Conservation (phyloP, 164 flowering plant species). For the Umbellularia californica region DNA sequence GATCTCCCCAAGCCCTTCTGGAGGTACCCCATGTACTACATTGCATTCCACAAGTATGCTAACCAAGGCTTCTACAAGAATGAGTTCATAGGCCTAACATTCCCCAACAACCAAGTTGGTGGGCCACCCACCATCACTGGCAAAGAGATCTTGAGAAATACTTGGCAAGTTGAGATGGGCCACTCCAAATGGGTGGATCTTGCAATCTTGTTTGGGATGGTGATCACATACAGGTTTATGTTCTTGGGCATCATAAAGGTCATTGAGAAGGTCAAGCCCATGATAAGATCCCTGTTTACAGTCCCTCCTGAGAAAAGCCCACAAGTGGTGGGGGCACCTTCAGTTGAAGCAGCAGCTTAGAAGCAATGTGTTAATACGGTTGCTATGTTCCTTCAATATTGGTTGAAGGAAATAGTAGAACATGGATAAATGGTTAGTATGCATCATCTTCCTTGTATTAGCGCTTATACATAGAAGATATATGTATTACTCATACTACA, state of each 20-base stretch:
- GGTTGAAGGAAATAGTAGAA: too few relatives aligned
- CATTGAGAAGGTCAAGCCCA: conserved; percentile 34
- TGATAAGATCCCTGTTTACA: conserved; percentile 17
- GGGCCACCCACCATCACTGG: conserved; percentile 28
- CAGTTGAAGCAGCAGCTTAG: not conserved
- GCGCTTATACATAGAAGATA: too few relatives aligned
- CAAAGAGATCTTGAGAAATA: conserved; percentile 24
- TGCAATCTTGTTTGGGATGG: conserved; percentile 45
- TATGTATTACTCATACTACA: too few relatives aligned
- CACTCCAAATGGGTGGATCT: conserved; percentile 58
- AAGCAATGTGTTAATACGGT: not conserved
- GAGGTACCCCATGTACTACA: conserved; percentile 57
- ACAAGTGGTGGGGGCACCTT: not conserved
- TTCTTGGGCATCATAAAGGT: conserved; percentile 39
- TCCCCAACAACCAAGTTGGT: conserved; percentile 20
- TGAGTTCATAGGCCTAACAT: conserved; percentile 37
- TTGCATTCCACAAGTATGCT: conserved; percentile 49
- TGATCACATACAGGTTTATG: conserved; percentile 33
- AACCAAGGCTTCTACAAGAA: conserved; percentile 49
- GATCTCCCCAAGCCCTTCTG: conserved; percentile 57
- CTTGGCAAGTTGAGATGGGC: conserved; percentile 38
- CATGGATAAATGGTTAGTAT: too few relatives aligned
- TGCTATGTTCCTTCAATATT: too few relatives aligned
- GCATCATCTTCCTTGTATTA: too few relatives aligned
- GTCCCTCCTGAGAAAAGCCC: conserved; percentile 4